Conservation (phyloP, 805 yeast genomes). For the Ogataea minuta region DNA sequence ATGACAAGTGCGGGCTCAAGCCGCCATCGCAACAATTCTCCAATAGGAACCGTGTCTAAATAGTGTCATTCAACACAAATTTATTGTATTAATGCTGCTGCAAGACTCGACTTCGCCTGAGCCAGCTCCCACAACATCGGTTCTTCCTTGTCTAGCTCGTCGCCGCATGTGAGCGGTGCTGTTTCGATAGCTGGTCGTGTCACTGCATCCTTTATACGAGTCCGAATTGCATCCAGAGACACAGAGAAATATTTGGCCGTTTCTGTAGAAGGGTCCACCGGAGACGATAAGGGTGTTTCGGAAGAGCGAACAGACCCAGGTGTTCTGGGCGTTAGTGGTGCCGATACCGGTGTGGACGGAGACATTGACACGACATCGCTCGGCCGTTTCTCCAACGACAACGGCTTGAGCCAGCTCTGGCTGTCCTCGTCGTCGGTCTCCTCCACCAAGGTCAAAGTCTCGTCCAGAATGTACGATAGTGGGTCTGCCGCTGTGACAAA, state of each 20-base stretch:
- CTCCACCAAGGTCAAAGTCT: constrained; percentile 1
- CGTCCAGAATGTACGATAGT: constrained; percentile 21
- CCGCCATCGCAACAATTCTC: constrained; percentile 22
- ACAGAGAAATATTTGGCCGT: constrained; percentile 22
- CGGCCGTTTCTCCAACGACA: constrained; percentile 20
- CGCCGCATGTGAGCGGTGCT: constrained; percentile 15
- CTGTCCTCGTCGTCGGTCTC: constrained; percentile 10
- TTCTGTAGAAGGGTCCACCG: constrained; percentile 13
- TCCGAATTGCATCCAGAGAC: constrained; percentile 14
- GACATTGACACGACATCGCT: constrained; percentile 4
- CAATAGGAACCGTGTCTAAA: constrained; percentile 9
- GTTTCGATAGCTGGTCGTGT: constrained; percentile 15
- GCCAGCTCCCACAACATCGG: constrained; percentile 5
- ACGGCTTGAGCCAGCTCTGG: constrained; percentile 25
- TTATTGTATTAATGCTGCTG: constrained; percentile 4
- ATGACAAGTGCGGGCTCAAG: constrained; percentile 12
- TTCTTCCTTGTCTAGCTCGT: not conserved
- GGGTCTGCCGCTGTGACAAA: constrained; percentile 33
- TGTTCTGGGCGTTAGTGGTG: constrained; percentile 4
- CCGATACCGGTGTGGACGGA: constrained; percentile 4
- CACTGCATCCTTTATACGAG: constrained; percentile 11
- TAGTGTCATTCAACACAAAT: not conserved
- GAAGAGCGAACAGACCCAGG: not conserved
- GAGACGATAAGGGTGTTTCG: constrained; percentile 15
- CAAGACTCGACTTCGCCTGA: constrained; percentile 11